Base-by-base conservation (phyloP, 495 filamentous ascomycete species). In the Eremomyces bilateralis region DNA sequence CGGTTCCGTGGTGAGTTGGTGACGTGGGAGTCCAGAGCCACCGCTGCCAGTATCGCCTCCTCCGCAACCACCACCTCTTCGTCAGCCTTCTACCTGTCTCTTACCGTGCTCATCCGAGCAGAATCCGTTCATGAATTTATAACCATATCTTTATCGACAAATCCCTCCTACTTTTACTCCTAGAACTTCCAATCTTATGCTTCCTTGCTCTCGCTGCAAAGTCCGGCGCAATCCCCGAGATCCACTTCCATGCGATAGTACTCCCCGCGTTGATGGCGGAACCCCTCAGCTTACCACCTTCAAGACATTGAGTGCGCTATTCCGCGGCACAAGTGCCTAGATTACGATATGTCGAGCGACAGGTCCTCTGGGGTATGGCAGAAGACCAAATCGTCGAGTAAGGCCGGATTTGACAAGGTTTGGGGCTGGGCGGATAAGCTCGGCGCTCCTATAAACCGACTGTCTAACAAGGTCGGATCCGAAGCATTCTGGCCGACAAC, bases 401-500 rank as follows among this genome's bases (percentile, higher is more conserved):
- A 63, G 48, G 52, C 52, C 18, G 56, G 58, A 34, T 60, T 64
- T 46, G 61, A 63, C 40, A 61, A 58, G 38, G 37, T 55, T 5
- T 65, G 53, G 44, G 42, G 46, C 16, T 50, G 44, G 43, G 51
- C 52, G 25, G 62, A 65, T 45, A 65, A 62, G 42, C 47, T 64
- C 12, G 53, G 56, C 30, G 64, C 61, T 22, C 77, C 80, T n/a
- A 67, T 82, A 36, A 82, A 83, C 47, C 69, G 63, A 30, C 49
- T 82, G 1, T 73, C 69, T 10, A 78, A 83, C 53, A 69, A 66
- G 39, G 57, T 84, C 8, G 77, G 77, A 31, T 64, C 66, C 18
- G 80, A 88, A 48, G 74, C 76, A 3, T 81, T 83, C 49, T 82
- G 77, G 77, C 80, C 80, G 10, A 79, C 73, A 39, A 69, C 62